Percentiles rank a stretch among this genome's conserved stretches.
These are phyloP conservation scores for Terfezia boudieri DNA, from an alignment of 495 filamentous ascomycete genomes.

Conservation along the genomic window DNA sequence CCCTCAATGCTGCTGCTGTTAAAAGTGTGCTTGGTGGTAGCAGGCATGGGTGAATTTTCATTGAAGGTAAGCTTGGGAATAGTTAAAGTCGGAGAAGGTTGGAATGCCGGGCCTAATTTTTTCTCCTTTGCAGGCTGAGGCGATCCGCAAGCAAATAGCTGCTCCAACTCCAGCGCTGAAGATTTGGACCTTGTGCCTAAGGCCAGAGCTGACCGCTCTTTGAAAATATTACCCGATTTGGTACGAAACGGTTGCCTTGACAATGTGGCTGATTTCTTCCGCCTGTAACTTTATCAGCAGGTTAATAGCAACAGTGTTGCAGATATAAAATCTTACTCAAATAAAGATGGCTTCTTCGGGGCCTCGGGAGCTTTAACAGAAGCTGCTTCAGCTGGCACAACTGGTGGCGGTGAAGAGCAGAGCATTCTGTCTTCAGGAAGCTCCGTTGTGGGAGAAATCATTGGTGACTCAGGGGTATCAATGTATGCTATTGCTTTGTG, in stretches of 20 bases:
- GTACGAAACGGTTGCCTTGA: slow-evolving; percentile 8
- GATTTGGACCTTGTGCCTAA: too few species aligned
- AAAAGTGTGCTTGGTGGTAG: neutral
- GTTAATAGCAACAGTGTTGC: neutral
- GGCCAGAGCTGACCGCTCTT: neutral
- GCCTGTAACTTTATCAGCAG: slow-evolving; percentile 11
- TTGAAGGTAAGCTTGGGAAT: too few species aligned
- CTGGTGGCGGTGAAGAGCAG: slow-evolving; percentile 22
- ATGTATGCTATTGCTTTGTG: slow-evolving; percentile 38
- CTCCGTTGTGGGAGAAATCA: slow-evolving; percentile 19
- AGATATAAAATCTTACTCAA: neutral
- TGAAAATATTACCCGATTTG: neutral
- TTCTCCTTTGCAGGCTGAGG: too few species aligned
- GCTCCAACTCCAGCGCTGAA: too few species aligned
- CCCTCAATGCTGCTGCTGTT: slow-evolving; percentile 17
- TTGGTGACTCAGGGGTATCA: slow-evolving; percentile 39
- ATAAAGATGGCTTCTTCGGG: slow-evolving; percentile 25
- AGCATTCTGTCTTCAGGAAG: slow-evolving; percentile 28
- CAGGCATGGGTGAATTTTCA: neutral
- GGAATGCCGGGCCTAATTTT: too few species aligned
- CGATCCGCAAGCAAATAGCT: too few species aligned
- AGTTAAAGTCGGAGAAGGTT: too few species aligned
- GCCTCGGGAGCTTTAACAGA: slow-evolving; percentile 31
- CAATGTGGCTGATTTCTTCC: slow-evolving; percentile 15
- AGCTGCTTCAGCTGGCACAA: slow-evolving; percentile 27